Evolutionary conservation across 2,329 filamentous ascomycete genomes (phyloP).

Genomic region (Aureobasidium sp.): DNA sequence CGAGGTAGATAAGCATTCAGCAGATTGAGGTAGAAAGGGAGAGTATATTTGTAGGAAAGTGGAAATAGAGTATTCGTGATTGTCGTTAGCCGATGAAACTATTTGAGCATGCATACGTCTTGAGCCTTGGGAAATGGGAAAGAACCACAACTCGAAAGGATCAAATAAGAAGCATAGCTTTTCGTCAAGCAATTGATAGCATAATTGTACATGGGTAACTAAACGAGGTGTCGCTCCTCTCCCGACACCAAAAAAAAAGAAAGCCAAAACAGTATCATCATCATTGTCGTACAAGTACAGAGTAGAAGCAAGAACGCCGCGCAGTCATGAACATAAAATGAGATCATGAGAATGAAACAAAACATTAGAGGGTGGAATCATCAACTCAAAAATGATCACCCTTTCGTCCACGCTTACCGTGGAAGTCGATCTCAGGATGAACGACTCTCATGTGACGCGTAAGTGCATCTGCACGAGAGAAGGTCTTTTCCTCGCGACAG

Average conservation of each 20-base stretch:
- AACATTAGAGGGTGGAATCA: neutral
- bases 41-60: too few relatives aligned
- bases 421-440: slow-evolving; percentile 78
- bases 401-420: slow-evolving; percentile 51
- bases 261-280: slow-evolving; percentile 1
- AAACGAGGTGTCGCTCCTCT: neutral
- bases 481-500: slow-evolving; percentile 94
- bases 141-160: too few relatives aligned
- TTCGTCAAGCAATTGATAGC: neutral
- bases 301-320: neutral
- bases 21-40: too few relatives aligned
- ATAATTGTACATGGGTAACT: slow-evolving; percentile 11
- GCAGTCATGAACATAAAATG: neutral
- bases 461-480: slow-evolving; percentile 88
- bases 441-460: slow-evolving; percentile 92
- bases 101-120: too few relatives aligned
- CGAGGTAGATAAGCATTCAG: too few relatives aligned
- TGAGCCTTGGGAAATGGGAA: too few relatives aligned
- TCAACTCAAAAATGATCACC: slow-evolving; percentile 10
- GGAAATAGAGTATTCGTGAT: too few relatives aligned
- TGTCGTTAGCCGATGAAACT: too few relatives aligned
- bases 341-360: neutral
- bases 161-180: neutral
- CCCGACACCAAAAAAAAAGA: neutral
- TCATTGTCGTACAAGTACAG: slow-evolving; percentile 14